Evolutionary conservation across 805 yeast genomes (phyloP).

Genomic region (Wickerhamiella sorbophila): DNA sequence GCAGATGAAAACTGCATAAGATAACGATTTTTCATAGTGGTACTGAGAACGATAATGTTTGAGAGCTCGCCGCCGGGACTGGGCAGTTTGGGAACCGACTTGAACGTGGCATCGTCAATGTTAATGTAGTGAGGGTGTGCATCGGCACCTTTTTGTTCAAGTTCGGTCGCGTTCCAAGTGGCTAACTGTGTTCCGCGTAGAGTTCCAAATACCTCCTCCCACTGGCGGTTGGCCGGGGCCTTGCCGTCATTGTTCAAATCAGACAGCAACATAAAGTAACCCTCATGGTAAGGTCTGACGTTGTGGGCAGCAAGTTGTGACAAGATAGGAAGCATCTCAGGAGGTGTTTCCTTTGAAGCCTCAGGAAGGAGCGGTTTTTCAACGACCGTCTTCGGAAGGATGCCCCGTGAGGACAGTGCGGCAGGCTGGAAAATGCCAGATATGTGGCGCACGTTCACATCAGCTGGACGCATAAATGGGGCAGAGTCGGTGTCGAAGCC

Average conservation of each 20-base stretch:
- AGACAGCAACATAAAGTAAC: constrained; percentile 32
- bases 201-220: constrained; percentile 90
- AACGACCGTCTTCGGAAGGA: constrained; percentile 5
- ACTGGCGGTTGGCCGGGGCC: constrained; percentile 58
- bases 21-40: constrained; percentile 81
- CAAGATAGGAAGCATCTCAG: constrained; percentile 57
- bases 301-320: constrained; percentile 59
- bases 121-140: constrained; percentile 73
- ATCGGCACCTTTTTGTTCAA: constrained; percentile 44
- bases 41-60: constrained; percentile 76
- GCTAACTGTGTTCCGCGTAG: constrained; percentile 84
- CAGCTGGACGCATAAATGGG: constrained; percentile 2
- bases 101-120: constrained; percentile 77
- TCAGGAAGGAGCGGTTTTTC: constrained; percentile 8
- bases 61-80: constrained; percentile 49
- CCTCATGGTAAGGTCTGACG: constrained; percentile 46
- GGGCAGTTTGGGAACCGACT: constrained; percentile 53
- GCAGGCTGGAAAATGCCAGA: background rate
- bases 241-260: constrained; percentile 60
- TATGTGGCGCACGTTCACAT: constrained; percentile 1
- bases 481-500: background rate
- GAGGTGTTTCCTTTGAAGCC: constrained; percentile 31
- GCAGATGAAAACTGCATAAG: constrained; percentile 61
- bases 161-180: constrained; percentile 56
- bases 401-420: background rate